These are phyloP conservation scores for Lyophyllum semitale DNA, from an alignment of 768 basidiomycete genomes.

Conservation along the genomic window DNA sequence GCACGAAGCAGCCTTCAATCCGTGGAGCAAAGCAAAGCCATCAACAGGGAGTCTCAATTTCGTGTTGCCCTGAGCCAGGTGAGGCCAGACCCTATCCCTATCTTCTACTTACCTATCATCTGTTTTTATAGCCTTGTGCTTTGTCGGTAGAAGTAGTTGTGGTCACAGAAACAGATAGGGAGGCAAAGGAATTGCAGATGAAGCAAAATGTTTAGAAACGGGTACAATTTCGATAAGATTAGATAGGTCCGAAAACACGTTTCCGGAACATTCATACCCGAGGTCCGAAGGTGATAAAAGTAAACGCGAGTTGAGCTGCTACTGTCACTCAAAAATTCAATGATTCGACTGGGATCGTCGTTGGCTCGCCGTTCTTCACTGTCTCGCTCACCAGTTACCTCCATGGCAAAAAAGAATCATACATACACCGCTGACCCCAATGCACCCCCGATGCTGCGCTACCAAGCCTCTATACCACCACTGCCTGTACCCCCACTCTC, in stretches of 20 bases:
- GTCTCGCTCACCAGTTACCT: neutral
- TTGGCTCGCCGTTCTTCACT: constrained; percentile 4
- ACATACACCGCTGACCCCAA: constrained; percentile 48
- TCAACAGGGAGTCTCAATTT: neutral
- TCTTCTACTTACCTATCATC: too few relatives aligned
- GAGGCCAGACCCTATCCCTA: too few relatives aligned
- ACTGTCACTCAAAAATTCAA: neutral
- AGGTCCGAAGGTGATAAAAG: neutral
- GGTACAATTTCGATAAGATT: constrained; percentile 1
- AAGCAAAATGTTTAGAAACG: too few relatives aligned
- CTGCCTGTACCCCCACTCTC: constrained; percentile 85
- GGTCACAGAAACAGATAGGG: too few relatives aligned
- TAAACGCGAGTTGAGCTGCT: neutral
- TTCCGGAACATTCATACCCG: neutral
- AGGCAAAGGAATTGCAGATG: too few relatives aligned
- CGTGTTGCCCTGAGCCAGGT: neutral
- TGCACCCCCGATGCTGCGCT: constrained; percentile 72
- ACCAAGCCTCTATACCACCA: constrained; percentile 68
- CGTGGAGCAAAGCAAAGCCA: neutral
- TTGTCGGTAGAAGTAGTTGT: too few relatives aligned
- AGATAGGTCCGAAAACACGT: neutral
- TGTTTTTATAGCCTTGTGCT: too few relatives aligned
- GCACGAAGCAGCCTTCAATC: too few relatives aligned
- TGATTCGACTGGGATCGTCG: constrained; percentile 3
- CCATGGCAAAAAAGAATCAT: constrained; percentile 8